Percentiles rank a stretch among this genome's conserved stretches.
phyloP scores from a whole-genome alignment of 441 rosid genomes.

The Populus trichocarpa region DNA sequence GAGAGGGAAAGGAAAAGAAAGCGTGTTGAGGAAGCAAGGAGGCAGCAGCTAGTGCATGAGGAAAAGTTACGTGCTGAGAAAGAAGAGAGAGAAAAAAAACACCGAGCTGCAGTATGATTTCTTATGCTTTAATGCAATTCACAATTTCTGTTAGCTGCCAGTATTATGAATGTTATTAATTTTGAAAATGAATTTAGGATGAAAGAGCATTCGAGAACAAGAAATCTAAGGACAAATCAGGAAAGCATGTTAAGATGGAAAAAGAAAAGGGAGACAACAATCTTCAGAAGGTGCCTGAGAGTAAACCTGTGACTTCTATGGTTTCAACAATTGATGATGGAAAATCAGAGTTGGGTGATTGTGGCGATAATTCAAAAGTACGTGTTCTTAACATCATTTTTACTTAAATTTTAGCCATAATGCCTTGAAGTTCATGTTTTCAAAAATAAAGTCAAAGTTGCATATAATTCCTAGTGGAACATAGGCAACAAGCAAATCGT shows the following conservation, averaged over 20 bases:
- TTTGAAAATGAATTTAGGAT: slow-evolving; percentile 27
- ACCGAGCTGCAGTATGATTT: slow-evolving; percentile 40
- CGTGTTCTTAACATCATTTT: slow-evolving; percentile 12
- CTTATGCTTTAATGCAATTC: slow-evolving; percentile 5
- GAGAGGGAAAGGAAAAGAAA: slow-evolving; percentile 72
- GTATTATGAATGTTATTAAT: slow-evolving; percentile 18
- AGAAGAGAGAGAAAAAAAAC: slow-evolving; percentile 44
- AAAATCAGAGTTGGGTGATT: slow-evolving; percentile 26
- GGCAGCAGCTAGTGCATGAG: slow-evolving; percentile 42
- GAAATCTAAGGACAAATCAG: slow-evolving; percentile 29
- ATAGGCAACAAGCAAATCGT: not conserved
- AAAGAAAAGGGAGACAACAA: slow-evolving; percentile 23
- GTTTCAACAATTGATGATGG: slow-evolving; percentile 30
- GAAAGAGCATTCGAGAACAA: slow-evolving; percentile 34
- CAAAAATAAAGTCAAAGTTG: not conserved
- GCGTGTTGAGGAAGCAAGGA: slow-evolving; percentile 57
- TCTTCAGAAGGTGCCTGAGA: slow-evolving; percentile 24
- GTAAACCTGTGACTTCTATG: slow-evolving; percentile 22
- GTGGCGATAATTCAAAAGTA: slow-evolving; percentile 55
- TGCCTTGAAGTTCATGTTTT: not conserved
- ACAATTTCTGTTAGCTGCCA: not conserved
- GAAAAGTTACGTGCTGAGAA: slow-evolving; percentile 43
- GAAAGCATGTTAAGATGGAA: slow-evolving; percentile 31
- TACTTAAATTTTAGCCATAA: not conserved
- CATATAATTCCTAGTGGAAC: not conserved